Base-by-base conservation (phyloP, 495 filamentous ascomycete species). In the Platismatia glauca region DNA sequence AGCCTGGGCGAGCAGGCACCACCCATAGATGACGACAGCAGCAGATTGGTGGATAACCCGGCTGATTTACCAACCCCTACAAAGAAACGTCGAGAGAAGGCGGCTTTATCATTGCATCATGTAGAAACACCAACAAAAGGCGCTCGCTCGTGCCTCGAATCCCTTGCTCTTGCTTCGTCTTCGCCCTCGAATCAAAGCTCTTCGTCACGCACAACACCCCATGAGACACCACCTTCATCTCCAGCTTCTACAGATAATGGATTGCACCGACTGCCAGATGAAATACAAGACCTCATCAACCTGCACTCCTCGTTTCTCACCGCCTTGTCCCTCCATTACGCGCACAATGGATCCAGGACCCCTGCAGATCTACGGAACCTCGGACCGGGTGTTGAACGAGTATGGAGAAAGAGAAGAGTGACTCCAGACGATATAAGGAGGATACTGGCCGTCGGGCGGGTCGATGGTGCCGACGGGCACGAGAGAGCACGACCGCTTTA, bases 351-450 rank as follows among this genome's bases (percentile, higher is more conserved):
- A 67, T 74, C 76, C 12, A 69, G 77, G 43, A 78, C 81, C 0
- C 84, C 86, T 13, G 78, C 78, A 43, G 84, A 88, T 68, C 66
- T 88, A 35, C 76, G 76, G n/a, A 71, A 68, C 3, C 72, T 89
- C 9, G 79, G 75, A 43, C 78, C 80, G 7, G 76, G 78, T 61
- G 74, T 87, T 50, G 77, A 81, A 7, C 78, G 78, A 64, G 70
- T 79, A 46, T 89, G 86, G 86, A 78, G 82, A 46, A 84, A 82
- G 71, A 77, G 84, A 39, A 74, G 69, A 60, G 83, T 88, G 7
- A 77, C 72, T 0, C 65, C 81, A 7, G 76, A 80, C n/a, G 86
- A 89, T 62, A 76, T 89, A 43, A 77, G 74, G n/a, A 70, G 75
- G 57, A 78, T 76, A 56, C 66, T 88, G 18, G 83, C 83, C 4